Base-by-base conservation (phyloP, 257 asterid genomes). In the Plectranthus barbatus region DNA sequence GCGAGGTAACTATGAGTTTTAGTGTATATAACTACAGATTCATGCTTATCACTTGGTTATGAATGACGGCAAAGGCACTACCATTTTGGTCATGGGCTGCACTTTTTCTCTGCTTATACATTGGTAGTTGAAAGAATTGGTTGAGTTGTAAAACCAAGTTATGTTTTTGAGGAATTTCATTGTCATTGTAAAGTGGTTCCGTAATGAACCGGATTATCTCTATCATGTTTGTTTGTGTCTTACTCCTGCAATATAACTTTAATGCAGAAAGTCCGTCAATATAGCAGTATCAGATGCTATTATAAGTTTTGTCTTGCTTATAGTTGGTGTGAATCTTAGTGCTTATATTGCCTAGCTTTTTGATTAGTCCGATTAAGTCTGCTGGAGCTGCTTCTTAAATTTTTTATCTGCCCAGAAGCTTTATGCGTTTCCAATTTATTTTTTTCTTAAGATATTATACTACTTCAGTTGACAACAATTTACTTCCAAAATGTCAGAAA, bases 1-100 rank as follows among this genome's bases (percentile, higher is more conserved):
- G 97, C 62, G 99, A 92, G 95, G 94, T 88, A 78, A 42, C 31
- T 33, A 52, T 49, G 19, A 7, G 18, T 63, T 52, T 39, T 5
- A 26, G 31, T 26, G 31, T 5, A 26, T 26, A 26, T 26, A 5
- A 26, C 31, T 26, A 26, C 31, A 1, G 31, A 26, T 26, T 26
- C 31, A n/a, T 39, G n/a, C 44, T 39, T 39, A 7, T 9, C 44
- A n/a, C 44, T 26, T 39, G 44, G 13, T 39, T 2, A 11, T 9
- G 44, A 5, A 4, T 1, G 12, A 31, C 36, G 5, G 6, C 15
- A 14, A 5, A 8, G 0, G 5, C 7, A 0, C 42, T 31, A 33
- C 14, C 46, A 33, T 33, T 54, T 55, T 34, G 15, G 17, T 34
- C 61, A 15, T 0, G 0, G 5, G 33, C 2, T 36, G 31, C 62